Evolutionary conservation across 176 grass and related monocot species (phyloP), one percentile per base, ranked within the genome.

Genomic region (Raddia distichophylla): DNA sequence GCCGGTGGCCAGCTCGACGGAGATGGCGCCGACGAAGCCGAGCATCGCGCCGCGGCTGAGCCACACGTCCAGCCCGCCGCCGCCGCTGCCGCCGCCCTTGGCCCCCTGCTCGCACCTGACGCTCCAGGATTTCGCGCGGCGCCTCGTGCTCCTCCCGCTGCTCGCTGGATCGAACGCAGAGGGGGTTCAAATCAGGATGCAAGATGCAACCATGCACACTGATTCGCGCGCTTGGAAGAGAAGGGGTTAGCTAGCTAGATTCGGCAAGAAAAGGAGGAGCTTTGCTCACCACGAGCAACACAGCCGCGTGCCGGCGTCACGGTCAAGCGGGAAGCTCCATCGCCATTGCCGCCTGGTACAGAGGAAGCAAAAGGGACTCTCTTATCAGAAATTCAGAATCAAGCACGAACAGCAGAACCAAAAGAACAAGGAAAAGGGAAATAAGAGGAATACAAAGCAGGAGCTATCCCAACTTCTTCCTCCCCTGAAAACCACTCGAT

Each of bases 31-130:
- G 33, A 85, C 72, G 87, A 94, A 94, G 48, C 74, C 84, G 74
- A 94, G 67, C 92, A 94, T 94, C 15, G 93, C 93, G 76, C 79
- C 80, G 57, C 93, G 93, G 84, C 93, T 92, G 64, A 94, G 86
- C 93, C 93, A 94, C 78, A 89, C 83, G 80, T 87, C 89, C 73
- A 94, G 17, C 56, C 89, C 92, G 0, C 80, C 81, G 17, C 66
- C n/a, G n/a, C n/a, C n/a, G n/a, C n/a, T n/a, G n/a, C n/a, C 44
- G n/a, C 80, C 69, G n/a, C 77, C 82, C 77, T 92, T 91, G 58
- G 74, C 18, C 14, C 92, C 89, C 86, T 91, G 89, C 46, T 94
- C 89, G 49, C 93, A 94, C 81, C 89, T 78, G 5, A 94, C 65
- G 27, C 72, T 81, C 72, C 85, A 73, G 19, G 84, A 82, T n/a